Base-by-base conservation (phyloP, 768 basidiomycete species). In the Amanita polypyramis region DNA sequence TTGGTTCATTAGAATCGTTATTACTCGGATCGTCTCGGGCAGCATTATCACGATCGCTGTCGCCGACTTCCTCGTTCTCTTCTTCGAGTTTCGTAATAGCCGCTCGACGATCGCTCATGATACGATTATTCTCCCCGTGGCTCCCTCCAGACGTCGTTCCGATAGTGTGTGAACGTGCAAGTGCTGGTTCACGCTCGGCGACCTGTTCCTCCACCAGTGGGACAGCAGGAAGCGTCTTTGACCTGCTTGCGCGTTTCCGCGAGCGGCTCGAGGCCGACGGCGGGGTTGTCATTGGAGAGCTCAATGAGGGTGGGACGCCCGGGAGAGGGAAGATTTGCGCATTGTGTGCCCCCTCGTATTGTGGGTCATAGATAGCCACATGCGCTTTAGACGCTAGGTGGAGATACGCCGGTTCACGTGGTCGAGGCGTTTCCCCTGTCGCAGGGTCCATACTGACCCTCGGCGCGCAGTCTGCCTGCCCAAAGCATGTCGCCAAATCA, bases 401-500 rank as follows among this genome's bases (percentile, higher is more conserved):
- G 43, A 15, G 43, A 32, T 32, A 9, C 15, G 4, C 6, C 11
- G 39, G 20, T 21, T 21, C 39, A 40, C 23, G 23, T 21, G 39
- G 19, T 7, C 19, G n/a, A 6, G 10, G 27, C 25, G 15, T 29
- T 32, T 30, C 27, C 30, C 7, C 14, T 15, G 42, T 30, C n/a
- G n/a, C n/a, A n/a, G n/a, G n/a, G 21, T 4, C 4, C 6, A 11
- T 40, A 4, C 57, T n/a, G n/a, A n/a, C n/a, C n/a, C n/a, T n/a
- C n/a, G n/a, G n/a, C n/a, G n/a, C n/a, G n/a, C n/a, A 35, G 58
- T 51, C 47, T 56, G 38, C 47, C 58, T 62, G 46, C 15, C 51
- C 38, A 30, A 23, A 34, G 4, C 54, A 36, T 47, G 21, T n/a
- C n/a, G n/a, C n/a, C n/a, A n/a, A n/a, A n/a, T n/a, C n/a, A n/a